Evolutionary conservation across 129 eudicot species (phyloP), one percentile per base, ranked within the genome.

Genomic region (Rutidosis leptorrhynchoides): DNA sequence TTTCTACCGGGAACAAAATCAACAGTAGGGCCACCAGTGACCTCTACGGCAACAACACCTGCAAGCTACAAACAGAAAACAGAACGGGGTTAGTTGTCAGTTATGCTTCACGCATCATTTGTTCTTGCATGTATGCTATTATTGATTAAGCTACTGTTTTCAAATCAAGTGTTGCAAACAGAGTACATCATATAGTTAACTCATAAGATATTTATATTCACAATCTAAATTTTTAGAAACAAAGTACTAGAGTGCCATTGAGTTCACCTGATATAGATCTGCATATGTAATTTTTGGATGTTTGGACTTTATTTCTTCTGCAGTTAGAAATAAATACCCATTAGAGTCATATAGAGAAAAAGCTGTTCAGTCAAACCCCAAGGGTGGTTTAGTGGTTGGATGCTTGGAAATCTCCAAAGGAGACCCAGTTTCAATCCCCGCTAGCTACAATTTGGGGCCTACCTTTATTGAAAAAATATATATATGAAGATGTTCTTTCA

Each of bases 11-110:
- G 95, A 82, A 80, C 87, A 75, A 88, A 93, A 51, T 77, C 76
- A 73, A 93, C 82, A 33, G 92, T 82, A 27, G 99, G 96, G 60
- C 99, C 99, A 30, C 99, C 99, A 59, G 99, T 86, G 22, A 93
- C 92, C 84, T 93, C 96, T 68, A 93, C 96, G 7, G 99, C 99
- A 43, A 86, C 95, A 62, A 88, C 92, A 17, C 99, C 99, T 24
- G 96, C 99, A 78, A 89, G 99, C 96, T 93, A 80, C 74, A 56
- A 68, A 67, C 79, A 74, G 14, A 74, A 61, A 32, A 8, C 61
- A 22, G 55, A 45, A 21, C 19, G 12, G 42, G 57, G 58, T 74
- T 42, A 65, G 66, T 3, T 25, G 65, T 73, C 40, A 20, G 57
- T 64, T 35, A 35, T 22, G 43, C 45, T 43, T 73, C 65, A 54